Conservation (phyloP, 2,329 filamentous ascomycete genomes). For the Aspergillus udagawae region DNA sequence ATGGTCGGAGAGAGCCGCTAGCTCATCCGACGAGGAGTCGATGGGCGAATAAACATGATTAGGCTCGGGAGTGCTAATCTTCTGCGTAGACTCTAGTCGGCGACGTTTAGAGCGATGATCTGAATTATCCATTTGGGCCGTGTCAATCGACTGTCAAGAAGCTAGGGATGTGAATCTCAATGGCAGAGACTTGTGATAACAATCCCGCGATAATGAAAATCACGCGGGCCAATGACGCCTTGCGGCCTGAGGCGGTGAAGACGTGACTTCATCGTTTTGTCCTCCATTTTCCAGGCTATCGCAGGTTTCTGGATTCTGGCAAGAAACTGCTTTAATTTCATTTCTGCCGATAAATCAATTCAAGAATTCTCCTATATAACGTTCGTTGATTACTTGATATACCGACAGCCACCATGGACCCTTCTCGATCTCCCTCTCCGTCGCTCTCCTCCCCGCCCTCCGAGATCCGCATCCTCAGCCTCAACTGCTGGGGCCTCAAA, state of each 20-base stretch:
- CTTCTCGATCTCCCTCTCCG: conserved; percentile 7
- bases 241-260: neutral
- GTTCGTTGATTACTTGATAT: neutral
- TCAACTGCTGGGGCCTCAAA: conserved; percentile 97
- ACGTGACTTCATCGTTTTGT: neutral
- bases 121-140: conserved; percentile 22
- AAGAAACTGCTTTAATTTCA: neutral
- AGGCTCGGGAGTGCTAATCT: neutral
- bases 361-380: neutral
- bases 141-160: neutral
- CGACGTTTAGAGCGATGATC: conserved; percentile 27
- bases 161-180: neutral
- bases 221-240: neutral
- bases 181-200: neutral
- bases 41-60: conserved; percentile 18
- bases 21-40: conserved; percentile 40
- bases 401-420: neutral
- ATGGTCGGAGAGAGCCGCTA: conserved; percentile 33
- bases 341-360: neutral
- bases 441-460: conserved; percentile 39
- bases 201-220: neutral
- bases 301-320: neutral
- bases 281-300: neutral
- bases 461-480: conserved; percentile 73
- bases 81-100: conserved; percentile 24